A percentile compares a stretch with the other conserved stretches of the same genome.
Conservation (phyloP, 129 eudicot species). For the Lonicera japonica region DNA sequence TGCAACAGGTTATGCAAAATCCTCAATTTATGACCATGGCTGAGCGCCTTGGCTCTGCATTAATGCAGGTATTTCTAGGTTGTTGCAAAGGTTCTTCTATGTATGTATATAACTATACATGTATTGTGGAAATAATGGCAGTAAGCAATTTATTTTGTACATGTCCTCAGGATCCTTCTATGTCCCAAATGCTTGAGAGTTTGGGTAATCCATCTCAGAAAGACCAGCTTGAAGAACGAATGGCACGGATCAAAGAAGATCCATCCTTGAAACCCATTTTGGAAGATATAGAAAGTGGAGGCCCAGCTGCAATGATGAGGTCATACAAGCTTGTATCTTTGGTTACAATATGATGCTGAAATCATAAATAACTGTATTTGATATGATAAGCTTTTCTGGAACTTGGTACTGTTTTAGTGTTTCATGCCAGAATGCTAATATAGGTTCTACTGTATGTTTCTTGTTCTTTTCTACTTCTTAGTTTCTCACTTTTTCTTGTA, state of each 20-base stretch:
- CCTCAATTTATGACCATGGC: constrained; percentile 98
- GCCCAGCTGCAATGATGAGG: constrained; percentile 99
- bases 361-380: too few species aligned
- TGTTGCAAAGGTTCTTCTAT: not conserved
- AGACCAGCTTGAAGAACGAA: constrained; percentile 83
- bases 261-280: constrained; percentile 85
- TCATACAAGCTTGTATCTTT: constrained; percentile 16
- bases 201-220: constrained; percentile 69
- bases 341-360: too few species aligned
- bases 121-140: not conserved
- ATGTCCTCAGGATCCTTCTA: constrained; percentile 70
- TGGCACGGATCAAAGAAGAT: constrained; percentile 85
- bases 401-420: too few species aligned
- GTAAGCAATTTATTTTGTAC: constrained; percentile 5
- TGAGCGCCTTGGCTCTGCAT: constrained; percentile 81
- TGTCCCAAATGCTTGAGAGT: constrained; percentile 88
- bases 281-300: constrained; percentile 90
- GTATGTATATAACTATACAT: not conserved
- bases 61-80: constrained; percentile 63
- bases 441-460: not conserved
- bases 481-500: not conserved
- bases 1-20: constrained; percentile 98
- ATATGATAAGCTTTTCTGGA: too few species aligned
- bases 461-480: too few species aligned
- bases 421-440: too few species aligned